Conservation (phyloP, 1,139 yeast genomes). For the Zygotorulaspora mrakii region DNA sequence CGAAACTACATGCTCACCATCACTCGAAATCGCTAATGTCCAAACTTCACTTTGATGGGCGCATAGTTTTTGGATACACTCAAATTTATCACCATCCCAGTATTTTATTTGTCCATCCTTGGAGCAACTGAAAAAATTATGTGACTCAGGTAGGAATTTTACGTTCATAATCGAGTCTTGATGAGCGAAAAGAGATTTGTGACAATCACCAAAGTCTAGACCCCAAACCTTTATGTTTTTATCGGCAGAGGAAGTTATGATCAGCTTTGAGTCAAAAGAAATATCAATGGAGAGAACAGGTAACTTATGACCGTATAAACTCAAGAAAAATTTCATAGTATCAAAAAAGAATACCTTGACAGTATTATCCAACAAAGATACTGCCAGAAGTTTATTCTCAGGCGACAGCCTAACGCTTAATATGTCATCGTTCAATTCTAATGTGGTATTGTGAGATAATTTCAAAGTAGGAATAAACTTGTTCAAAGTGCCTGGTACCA, state of each 20-base stretch:
- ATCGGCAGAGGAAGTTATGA: slow-evolving; percentile 93
- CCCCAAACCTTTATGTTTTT: slow-evolving; percentile 98
- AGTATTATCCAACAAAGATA: slow-evolving; percentile 83
- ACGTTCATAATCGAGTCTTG: slow-evolving; percentile 93
- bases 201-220: slow-evolving; percentile 97
- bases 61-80: slow-evolving; percentile 79
- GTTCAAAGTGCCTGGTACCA: slow-evolving; percentile 61
- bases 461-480: slow-evolving; percentile 52
- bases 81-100: slow-evolving; percentile 98
- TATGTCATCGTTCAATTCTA: slow-evolving; percentile 84
- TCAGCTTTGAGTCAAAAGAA: slow-evolving; percentile 77
- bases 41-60: slow-evolving; percentile 94
- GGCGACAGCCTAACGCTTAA: slow-evolving; percentile 80
- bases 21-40: slow-evolving; percentile 73
- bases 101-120: slow-evolving; percentile 88
- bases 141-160: slow-evolving; percentile 74
- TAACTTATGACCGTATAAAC: slow-evolving; percentile 91
- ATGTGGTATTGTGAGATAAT: slow-evolving; percentile 69
- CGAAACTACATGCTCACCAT: slow-evolving; percentile 73
- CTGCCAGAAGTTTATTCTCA: slow-evolving; percentile 71
- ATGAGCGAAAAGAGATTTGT: slow-evolving; percentile 91
- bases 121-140: slow-evolving; percentile 84
- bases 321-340: slow-evolving; percentile 77
- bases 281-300: slow-evolving; percentile 91
- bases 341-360: slow-evolving; percentile 90